phyloP scores from a whole-genome alignment of 2,329 filamentous ascomycete genomes.

The Tolypocladium nubicola region DNA sequence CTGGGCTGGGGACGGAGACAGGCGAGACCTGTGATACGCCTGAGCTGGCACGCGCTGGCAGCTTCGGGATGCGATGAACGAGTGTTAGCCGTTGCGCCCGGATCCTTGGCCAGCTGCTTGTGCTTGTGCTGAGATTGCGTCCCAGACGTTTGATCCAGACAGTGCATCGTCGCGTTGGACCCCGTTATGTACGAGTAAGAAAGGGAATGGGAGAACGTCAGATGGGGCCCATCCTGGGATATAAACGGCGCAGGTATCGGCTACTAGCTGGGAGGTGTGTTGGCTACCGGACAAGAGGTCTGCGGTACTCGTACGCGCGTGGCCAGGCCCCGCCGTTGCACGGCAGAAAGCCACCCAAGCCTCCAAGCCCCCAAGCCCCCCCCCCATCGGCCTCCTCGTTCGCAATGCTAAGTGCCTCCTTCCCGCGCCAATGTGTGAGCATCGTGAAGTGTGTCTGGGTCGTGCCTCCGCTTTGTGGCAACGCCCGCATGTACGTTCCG shows the following conservation, averaged over 20 bases:
- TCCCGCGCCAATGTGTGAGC: not conserved
- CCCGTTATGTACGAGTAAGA: not conserved
- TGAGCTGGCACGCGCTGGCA: too few relatives aligned
- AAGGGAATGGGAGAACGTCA: not conserved
- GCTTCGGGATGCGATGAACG: not conserved
- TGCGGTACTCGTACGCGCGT: not conserved
- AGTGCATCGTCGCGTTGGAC: not conserved
- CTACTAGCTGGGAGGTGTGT: not conserved
- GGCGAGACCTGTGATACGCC: not conserved
- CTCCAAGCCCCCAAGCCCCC: not conserved
- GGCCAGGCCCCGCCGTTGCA: not conserved
- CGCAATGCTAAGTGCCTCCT: not conserved
- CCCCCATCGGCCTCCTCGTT: not conserved
- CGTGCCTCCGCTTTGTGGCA: not conserved
- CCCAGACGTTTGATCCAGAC: not conserved
- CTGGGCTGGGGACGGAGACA: not conserved
- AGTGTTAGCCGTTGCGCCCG: not conserved
- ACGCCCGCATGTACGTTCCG: not conserved
- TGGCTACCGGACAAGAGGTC: not conserved
- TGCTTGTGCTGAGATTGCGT: not conserved
- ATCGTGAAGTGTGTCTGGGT: not conserved
- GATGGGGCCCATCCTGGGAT: not conserved
- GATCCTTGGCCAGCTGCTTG: not conserved
- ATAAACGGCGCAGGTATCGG: not conserved
- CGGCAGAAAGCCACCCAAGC: not conserved